Percentiles rank a stretch among this genome's conserved stretches.
phyloP scores from a whole-genome alignment of 148 eudicot genomes.

The Euryodendron excelsum region DNA sequence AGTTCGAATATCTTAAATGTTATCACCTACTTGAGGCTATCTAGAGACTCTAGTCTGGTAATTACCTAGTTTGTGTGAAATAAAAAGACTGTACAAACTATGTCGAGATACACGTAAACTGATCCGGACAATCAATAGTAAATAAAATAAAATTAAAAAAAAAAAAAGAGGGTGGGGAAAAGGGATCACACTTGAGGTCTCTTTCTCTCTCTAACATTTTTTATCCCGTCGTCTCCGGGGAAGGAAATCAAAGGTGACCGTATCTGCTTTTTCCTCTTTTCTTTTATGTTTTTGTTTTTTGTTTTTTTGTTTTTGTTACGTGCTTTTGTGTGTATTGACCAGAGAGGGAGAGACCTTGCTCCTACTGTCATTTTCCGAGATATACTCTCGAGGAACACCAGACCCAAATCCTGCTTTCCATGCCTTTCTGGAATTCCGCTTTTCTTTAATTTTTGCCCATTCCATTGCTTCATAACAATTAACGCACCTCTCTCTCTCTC shows the following conservation, averaged over 20 bases:
- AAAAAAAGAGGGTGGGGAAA: constrained; percentile 43
- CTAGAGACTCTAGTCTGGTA: no score
- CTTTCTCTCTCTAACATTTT: constrained; percentile 33
- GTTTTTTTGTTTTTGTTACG: background rate
- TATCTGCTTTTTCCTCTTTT: background rate
- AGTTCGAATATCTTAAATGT: no score
- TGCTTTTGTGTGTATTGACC: constrained; percentile 33
- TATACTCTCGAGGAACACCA: constrained; percentile 46
- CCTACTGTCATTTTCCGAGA: constrained; percentile 56
- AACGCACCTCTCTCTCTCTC: background rate
- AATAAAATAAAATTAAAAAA: no score
- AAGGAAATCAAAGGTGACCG: constrained; percentile 27
- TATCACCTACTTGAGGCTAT: no score
- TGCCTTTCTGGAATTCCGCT: constrained; percentile 27
- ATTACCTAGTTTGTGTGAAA: no score
- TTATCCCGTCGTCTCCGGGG: constrained; percentile 43
- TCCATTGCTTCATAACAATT: background rate
- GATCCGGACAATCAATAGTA: no score
- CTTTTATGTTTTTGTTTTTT: background rate
- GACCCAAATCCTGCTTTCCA: constrained; percentile 29
- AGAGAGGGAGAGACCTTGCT: constrained; percentile 26
- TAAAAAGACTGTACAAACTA: no score
- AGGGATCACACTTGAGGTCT: constrained; percentile 31
- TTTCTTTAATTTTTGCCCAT: constrained; percentile 13
- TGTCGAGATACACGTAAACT: no score